Conservation (phyloP, 2,329 filamentous ascomycete genomes). For the Aspergillus melleus region DNA sequence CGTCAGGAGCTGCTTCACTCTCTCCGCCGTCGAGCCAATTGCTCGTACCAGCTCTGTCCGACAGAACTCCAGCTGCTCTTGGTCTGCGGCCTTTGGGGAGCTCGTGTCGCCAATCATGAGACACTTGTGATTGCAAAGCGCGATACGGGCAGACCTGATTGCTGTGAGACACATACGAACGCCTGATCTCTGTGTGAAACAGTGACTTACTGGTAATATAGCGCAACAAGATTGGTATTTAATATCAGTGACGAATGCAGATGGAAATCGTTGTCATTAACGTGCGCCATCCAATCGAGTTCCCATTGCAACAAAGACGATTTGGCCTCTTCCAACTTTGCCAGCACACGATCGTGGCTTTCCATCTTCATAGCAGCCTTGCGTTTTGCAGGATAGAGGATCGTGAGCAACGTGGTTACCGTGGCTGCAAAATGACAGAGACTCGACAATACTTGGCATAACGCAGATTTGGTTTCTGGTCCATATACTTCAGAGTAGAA, state of each 20-base stretch:
- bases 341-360: neutral
- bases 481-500: slow-evolving; percentile 14
- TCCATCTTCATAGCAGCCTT: neutral
- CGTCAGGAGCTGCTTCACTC: slow-evolving; percentile 13
- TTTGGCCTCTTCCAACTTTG: slow-evolving; percentile 11
- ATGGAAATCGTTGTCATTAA: slow-evolving; percentile 13
- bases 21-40: slow-evolving; percentile 13
- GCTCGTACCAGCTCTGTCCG: slow-evolving; percentile 8
- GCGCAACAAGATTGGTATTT: slow-evolving; percentile 10
- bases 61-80: slow-evolving; percentile 10
- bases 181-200: too few species aligned
- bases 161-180: neutral
- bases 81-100: slow-evolving; percentile 5
- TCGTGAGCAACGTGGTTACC: slow-evolving; percentile 10
- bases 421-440: slow-evolving; percentile 13
- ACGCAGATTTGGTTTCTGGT: slow-evolving; percentile 9
- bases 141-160: slow-evolving; percentile 14
- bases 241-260: slow-evolving; percentile 14
- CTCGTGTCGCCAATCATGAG: slow-evolving; percentile 7
- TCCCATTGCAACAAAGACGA: slow-evolving; percentile 12
- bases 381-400: slow-evolving; percentile 8
- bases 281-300: slow-evolving; percentile 12
- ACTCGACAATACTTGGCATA: slow-evolving; percentile 11
- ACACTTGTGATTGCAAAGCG: slow-evolving; percentile 15
- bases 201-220: slow-evolving; percentile 16